Conservation (phyloP, 2,329 filamentous ascomycete species). For the Aspergillus puulaauensis region DNA sequence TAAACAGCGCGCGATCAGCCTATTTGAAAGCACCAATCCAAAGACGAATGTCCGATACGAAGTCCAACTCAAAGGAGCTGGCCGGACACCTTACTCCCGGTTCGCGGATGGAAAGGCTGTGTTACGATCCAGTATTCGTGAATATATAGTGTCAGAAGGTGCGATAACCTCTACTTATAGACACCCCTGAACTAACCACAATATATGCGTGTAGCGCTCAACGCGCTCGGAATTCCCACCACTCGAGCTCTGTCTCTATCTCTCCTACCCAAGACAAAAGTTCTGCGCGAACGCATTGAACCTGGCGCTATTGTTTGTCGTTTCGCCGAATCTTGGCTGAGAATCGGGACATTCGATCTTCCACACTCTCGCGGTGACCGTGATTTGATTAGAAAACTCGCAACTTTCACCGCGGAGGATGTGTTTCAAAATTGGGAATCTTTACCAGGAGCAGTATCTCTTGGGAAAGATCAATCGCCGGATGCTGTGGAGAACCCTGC, state of each 20-base stretch:
- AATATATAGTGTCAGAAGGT: conserved; percentile 90
- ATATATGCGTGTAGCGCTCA: conserved; percentile 50
- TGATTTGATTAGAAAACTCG: conserved; percentile 68
- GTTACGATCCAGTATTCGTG: conserved; percentile 84
- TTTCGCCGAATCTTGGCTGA: conserved; percentile 87
- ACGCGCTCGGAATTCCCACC: conserved; percentile 80
- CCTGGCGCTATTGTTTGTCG: conserved; percentile 89
- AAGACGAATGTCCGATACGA: conserved; percentile 74
- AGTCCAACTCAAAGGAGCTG: conserved; percentile 90
- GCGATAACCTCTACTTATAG: neutral
- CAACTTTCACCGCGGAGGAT: conserved; percentile 82
- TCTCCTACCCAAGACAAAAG: conserved; percentile 68
- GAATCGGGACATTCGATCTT: conserved; percentile 96
- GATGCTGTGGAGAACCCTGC: conserved; percentile 45
- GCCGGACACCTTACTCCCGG: conserved; percentile 87
- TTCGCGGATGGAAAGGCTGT: conserved; percentile 97
- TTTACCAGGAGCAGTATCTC: conserved; percentile 61
- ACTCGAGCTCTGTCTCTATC: conserved; percentile 85
- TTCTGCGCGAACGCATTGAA: conserved; percentile 76
- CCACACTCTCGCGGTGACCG: conserved; percentile 78
- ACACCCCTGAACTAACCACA: neutral
- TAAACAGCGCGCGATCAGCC: conserved; percentile 71
- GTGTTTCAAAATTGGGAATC: conserved; percentile 85
- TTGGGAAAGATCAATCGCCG: conserved; percentile 41
- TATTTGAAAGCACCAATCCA: conserved; percentile 86